phyloP scores from a whole-genome alignment of 2,329 filamentous ascomycete species.

The Talaromyces rugulosus region DNA sequence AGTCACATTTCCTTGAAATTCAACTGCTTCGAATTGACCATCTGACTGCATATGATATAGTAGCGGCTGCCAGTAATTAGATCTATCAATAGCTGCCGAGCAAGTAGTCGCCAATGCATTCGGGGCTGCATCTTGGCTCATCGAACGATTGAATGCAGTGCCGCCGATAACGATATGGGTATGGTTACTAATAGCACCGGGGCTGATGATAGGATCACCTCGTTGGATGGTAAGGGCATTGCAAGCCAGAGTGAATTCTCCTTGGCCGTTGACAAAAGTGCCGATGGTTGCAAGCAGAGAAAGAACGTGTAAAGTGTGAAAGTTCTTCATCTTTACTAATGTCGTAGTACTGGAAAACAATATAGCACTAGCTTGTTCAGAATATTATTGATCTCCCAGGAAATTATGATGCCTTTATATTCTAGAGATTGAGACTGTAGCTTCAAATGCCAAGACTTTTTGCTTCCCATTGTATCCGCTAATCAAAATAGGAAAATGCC shows the following conservation, averaged over 20 bases:
- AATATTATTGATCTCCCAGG: no score
- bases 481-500: no score
- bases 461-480: no score
- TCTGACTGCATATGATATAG: slow-evolving; percentile 54
- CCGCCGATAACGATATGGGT: slow-evolving; percentile 68
- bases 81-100: slow-evolving; percentile 63
- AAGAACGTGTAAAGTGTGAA: background rate
- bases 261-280: background rate
- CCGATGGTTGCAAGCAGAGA: background rate
- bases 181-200: slow-evolving; percentile 57
- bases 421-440: no score
- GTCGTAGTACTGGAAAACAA: no score
- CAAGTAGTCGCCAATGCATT: slow-evolving; percentile 47
- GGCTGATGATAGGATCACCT: slow-evolving; percentile 63
- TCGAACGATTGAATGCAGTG: slow-evolving; percentile 60
- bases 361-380: no score
- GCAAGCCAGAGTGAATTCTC: slow-evolving; percentile 20
- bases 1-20: slow-evolving; percentile 16
- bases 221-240: slow-evolving; percentile 27
- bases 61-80: slow-evolving; percentile 72
- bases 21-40: slow-evolving; percentile 17
- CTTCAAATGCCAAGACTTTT: no score
- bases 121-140: slow-evolving; percentile 56
- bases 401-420: no score
- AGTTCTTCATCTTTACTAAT: background rate